Evolutionary conservation across 164 flowering plant species (phyloP), one percentile per base, ranked within the genome.

Genomic region (Nelumbo lutea): DNA sequence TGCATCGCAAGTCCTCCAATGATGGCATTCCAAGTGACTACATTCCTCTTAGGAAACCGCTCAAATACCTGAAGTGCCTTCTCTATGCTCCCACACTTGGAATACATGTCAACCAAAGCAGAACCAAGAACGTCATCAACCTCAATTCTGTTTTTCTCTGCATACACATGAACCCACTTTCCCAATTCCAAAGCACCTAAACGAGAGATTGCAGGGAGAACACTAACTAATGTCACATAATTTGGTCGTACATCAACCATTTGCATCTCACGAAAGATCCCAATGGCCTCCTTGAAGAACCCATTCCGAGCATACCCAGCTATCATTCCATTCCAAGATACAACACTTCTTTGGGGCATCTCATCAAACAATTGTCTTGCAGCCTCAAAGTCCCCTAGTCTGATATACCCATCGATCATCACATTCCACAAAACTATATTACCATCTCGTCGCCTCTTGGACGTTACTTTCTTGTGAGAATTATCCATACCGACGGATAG

Each of bases 261-360:
- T 71, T 82, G 88, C 96, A 88, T 88, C 73, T 71, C 76, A 2
- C 72, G 80, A 61, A 90, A 86, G 48, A 85, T 61, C 73, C 80
- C 84, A 7, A 86, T 44, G 1, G 90, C 87, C 72, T 90, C 91
- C 75, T 69, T 77, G 38, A 81, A 84, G n/a, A 70, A 59, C 62
- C 83, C 86, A 66, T 83, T 77, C 55, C 85, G 88, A 1, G 83
- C 84, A 70, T 81, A 90, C 57, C 91, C 89, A 9, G 84, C 75
- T 55, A 90, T 84, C 78, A 90, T 81, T 64, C 76, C 82, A 75
- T 86, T 87, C 91, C 93, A 90, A 3, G 93, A 87, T 44, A 87
- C 88, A 52, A 87, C 82, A 73, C 84, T 86, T 79, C 81, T 80
- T 39, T 71, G 68, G 38, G 85, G 84, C 87, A 88, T 88, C 69